Evolutionary conservation across 1,139 yeast genomes (phyloP).

Genomic region (Pichia sp.): DNA sequence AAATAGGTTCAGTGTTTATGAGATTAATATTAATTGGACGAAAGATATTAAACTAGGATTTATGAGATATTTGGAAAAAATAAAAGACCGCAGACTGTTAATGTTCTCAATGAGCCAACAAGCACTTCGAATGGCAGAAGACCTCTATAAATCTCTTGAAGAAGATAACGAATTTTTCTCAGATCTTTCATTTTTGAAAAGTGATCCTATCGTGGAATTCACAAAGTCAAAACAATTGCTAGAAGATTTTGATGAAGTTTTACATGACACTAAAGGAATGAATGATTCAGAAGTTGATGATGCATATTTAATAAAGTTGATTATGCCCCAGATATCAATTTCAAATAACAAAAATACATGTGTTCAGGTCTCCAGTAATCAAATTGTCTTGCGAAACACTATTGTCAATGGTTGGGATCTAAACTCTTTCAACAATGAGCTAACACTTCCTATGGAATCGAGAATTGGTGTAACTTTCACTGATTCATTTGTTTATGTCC

Average conservation of each 20-base stretch:
- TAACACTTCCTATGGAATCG: slow-evolving; percentile 52
- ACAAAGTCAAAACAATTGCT: slow-evolving; percentile 27
- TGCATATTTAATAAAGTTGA: slow-evolving; percentile 60
- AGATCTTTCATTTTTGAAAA: slow-evolving; percentile 15
- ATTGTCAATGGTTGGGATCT: slow-evolving; percentile 30
- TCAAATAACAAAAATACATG: slow-evolving; percentile 58
- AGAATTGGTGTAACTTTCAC: slow-evolving; percentile 62
- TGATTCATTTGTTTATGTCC: slow-evolving; percentile 66
- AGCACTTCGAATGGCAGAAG: slow-evolving; percentile 64
- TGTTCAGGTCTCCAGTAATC: slow-evolving; percentile 64
- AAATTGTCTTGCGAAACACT: slow-evolving; percentile 60
- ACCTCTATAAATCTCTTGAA: slow-evolving; percentile 26
- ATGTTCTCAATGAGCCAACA: slow-evolving; percentile 59
- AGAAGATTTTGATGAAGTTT: slow-evolving; percentile 44
- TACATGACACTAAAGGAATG: slow-evolving; percentile 34
- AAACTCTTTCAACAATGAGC: slow-evolving; percentile 42
- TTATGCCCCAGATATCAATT: slow-evolving; percentile 83
- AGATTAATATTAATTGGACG: slow-evolving; percentile 75
- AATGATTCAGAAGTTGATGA: slow-evolving; percentile 45
- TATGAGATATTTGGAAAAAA: slow-evolving; percentile 53
- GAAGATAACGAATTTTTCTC: neutral
- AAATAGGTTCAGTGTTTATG: slow-evolving; percentile 74
- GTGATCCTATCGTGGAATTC: slow-evolving; percentile 18
- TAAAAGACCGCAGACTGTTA: slow-evolving; percentile 49
- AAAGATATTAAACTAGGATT: slow-evolving; percentile 57